Conservation (phyloP, 352 stramenopile species). For the Aphanomyces stellatus region DNA sequence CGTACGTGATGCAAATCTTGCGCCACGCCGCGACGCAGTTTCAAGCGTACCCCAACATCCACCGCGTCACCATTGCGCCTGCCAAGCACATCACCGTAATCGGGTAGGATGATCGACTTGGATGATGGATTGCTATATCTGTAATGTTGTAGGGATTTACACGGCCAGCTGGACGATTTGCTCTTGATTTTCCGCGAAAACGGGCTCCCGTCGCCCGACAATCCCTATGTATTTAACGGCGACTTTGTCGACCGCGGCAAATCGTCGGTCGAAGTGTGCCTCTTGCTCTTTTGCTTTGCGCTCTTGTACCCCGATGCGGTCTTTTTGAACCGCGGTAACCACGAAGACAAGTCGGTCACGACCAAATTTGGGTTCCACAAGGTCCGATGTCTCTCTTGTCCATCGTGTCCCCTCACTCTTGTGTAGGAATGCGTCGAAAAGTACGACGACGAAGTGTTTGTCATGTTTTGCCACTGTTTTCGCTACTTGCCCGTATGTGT, state of each 20-base stretch:
- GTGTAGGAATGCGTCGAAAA: conserved; percentile 59
- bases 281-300: conserved; percentile 77
- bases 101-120: too few species aligned
- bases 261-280: conserved; percentile 60
- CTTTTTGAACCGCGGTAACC: conserved; percentile 76
- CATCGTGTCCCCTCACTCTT: neutral
- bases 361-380: conserved; percentile 84
- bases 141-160: conserved; percentile 46
- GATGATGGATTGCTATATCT: too few species aligned
- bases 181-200: conserved; percentile 82
- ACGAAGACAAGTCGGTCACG: conserved; percentile 80
- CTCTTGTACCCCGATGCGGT: conserved; percentile 67
- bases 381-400: neutral
- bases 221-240: conserved; percentile 83
- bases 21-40: conserved; percentile 51
- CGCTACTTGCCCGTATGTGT: conserved; percentile 38
- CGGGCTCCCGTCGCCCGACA: conserved; percentile 54
- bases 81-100: conserved; percentile 72
- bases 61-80: conserved; percentile 55
- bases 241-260: conserved; percentile 80
- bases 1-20: conserved; percentile 67
- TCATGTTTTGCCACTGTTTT: conserved; percentile 78
- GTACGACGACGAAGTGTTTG: conserved; percentile 70
- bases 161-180: conserved; percentile 80
- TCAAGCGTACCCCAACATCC: conserved; percentile 41